Evolutionary conservation across 2,329 filamentous ascomycete species (phyloP).

Genomic region (Domatiomyces globalis): DNA sequence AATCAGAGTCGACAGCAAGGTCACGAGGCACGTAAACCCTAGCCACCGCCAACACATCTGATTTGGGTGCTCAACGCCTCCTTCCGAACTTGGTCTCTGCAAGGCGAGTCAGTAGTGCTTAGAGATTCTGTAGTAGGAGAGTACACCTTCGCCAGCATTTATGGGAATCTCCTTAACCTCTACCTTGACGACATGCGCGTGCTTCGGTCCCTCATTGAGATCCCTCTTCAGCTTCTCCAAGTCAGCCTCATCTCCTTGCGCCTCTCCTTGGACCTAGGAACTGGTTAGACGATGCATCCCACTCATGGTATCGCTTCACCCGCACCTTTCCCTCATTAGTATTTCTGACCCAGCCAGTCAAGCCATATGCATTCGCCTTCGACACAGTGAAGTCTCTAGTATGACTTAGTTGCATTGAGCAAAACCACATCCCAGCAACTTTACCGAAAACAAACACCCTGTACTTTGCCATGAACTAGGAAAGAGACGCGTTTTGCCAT

Average conservation of each 20-base stretch:
- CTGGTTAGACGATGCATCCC: not conserved
- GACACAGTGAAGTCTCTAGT: constrained; percentile 30
- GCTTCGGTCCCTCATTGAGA: constrained; percentile 57
- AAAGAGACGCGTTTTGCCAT: constrained; percentile 17
- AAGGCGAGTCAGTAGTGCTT: not conserved
- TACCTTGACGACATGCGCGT: constrained; percentile 59
- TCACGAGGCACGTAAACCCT: too few relatives aligned
- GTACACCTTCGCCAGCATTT: not conserved
- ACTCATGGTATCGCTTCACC: not conserved
- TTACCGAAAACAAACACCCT: constrained; percentile 19
- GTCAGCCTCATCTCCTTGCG: constrained; percentile 55
- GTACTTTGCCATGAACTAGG: constrained; percentile 15
- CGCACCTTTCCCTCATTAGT: constrained; percentile 32
- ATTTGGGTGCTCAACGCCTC: not conserved
- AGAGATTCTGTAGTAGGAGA: not conserved
- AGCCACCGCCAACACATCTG: too few relatives aligned
- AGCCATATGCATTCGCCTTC: constrained; percentile 27
- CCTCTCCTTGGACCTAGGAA: constrained; percentile 70
- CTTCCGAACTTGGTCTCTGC: not conserved
- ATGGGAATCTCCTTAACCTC: constrained; percentile 51
- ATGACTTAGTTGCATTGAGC: constrained; percentile 1
- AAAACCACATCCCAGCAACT: not conserved
- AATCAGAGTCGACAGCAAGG: too few relatives aligned
- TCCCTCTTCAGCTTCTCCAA: constrained; percentile 59
- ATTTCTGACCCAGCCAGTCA: constrained; percentile 38